Evolutionary conservation across 2,329 filamentous ascomycete genomes (phyloP).

Genomic region (Dryadomyces quercivorus): DNA sequence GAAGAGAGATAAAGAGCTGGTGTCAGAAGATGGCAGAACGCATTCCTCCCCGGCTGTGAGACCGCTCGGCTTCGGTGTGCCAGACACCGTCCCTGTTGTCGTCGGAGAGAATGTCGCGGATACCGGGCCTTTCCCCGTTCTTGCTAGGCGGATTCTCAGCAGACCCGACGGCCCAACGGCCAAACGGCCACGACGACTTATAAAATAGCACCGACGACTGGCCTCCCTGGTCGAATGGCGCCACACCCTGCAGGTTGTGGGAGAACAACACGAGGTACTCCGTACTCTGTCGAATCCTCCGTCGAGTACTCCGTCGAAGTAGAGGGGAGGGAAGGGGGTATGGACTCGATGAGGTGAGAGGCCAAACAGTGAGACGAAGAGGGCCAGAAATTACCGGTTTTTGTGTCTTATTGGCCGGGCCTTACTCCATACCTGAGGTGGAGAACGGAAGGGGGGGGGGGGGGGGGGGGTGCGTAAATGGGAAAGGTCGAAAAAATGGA

Average conservation of each 20-base stretch:
- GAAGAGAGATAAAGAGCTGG: too few relatives aligned
- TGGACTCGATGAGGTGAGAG: not conserved
- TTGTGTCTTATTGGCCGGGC: not conserved
- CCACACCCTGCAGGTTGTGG: not conserved
- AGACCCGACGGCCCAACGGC: not conserved
- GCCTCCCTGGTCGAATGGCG: not conserved
- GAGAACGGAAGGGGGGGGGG: not conserved
- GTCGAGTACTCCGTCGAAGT: too few relatives aligned
- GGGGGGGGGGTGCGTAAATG: not conserved
- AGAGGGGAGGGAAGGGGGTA: not conserved
- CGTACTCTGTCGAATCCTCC: not conserved
- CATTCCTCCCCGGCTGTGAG: not conserved
- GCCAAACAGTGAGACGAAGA: not conserved
- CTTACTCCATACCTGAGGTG: not conserved
- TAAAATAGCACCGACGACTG: not conserved
- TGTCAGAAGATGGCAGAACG: not conserved
- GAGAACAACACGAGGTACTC: not conserved
- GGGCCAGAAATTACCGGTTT: not conserved
- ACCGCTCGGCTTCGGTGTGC: not conserved
- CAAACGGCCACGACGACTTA: not conserved
- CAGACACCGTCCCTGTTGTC: not conserved
- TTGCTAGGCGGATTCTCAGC: not conserved
- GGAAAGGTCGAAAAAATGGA: not conserved
- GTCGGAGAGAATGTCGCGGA: not conserved
- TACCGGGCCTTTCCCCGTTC: not conserved